A percentile compares a stretch with the other conserved stretches of the same genome.
phyloP scores from a whole-genome alignment of 2,329 filamentous ascomycete genomes.

The Sordariomycetes sp. region DNA sequence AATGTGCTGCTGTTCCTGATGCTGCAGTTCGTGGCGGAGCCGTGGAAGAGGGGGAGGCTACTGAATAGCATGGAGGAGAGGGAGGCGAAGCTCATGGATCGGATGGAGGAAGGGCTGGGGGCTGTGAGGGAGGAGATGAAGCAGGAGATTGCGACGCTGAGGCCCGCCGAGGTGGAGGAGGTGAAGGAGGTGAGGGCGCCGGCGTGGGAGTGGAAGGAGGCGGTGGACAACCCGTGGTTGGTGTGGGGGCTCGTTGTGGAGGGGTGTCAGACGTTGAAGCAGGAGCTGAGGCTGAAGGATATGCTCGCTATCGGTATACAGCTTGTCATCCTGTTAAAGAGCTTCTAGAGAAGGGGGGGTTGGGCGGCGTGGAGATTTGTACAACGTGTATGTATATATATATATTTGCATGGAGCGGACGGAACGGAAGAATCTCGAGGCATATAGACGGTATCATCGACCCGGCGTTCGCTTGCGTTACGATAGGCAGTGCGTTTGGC shows the following conservation, averaged over 20 bases:
- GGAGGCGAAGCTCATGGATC: conserved; percentile 45
- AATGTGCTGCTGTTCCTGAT: conserved; percentile 83
- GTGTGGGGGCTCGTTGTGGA: conserved; percentile 40
- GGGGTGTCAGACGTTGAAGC: conserved; percentile 49
- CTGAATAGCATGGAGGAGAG: conserved; percentile 74
- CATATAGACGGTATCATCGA: neutral
- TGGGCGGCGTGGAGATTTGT: neutral
- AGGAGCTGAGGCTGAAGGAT: conserved; percentile 55
- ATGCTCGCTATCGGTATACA: conserved; percentile 55
- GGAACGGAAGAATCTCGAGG: conserved; percentile 2
- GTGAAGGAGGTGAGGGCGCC: neutral
- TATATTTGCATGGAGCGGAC: conserved; percentile 4
- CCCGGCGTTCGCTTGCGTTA: too few relatives aligned
- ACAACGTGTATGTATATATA: neutral
- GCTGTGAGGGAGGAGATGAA: conserved; percentile 20
- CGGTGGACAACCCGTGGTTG: conserved; percentile 23
- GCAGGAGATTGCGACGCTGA: conserved; percentile 13
- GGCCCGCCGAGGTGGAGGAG: conserved; percentile 11
- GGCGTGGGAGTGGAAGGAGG: conserved; percentile 24
- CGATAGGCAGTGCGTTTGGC: too few relatives aligned
- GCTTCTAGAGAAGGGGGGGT: neutral
- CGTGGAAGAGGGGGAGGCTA: conserved; percentile 72
- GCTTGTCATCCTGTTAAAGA: conserved; percentile 36
- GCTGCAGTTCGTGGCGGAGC: conserved; percentile 81
- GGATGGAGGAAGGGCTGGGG: conserved; percentile 18